Evolutionary conservation across 1,284 basidiomycete species (phyloP).

Genomic region (Tilletia setariae): DNA sequence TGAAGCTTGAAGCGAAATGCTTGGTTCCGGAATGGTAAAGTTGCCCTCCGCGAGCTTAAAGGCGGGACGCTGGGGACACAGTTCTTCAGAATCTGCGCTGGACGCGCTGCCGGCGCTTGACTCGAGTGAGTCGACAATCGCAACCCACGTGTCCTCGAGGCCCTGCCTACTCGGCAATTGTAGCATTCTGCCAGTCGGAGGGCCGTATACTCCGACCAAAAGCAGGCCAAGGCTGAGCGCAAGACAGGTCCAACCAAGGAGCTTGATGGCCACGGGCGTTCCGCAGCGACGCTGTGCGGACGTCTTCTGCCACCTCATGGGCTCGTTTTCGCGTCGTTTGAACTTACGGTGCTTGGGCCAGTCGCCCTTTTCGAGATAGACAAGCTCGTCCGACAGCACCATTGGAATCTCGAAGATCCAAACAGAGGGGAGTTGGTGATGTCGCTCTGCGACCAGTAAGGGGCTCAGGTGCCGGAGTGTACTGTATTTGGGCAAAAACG

Average conservation of each 20-base stretch:
- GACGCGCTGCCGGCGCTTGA: not conserved
- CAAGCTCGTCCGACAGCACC: conserved; percentile 12
- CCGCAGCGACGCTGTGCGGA: not conserved
- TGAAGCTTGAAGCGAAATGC: not conserved
- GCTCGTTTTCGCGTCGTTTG: not conserved
- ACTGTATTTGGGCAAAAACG: no score
- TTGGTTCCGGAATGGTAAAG: not conserved
- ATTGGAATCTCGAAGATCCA: not conserved
- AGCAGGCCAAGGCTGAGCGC: not conserved
- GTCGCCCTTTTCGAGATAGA: conserved; percentile 15
- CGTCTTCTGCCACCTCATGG: not conserved
- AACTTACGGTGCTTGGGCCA: conserved; percentile 7
- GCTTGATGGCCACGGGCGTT: not conserved
- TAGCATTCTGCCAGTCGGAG: not conserved
- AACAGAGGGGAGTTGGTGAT: no score
- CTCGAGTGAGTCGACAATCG: not conserved
- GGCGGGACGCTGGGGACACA: conserved; percentile 3
- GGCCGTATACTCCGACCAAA: not conserved
- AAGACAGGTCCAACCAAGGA: conserved; percentile 3
- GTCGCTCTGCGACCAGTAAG: no score
- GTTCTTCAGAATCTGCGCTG: not conserved
- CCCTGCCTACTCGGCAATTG: not conserved
- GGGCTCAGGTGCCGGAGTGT: no score
- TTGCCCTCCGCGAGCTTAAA: not conserved
- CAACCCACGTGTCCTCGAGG: not conserved